Base-by-base conservation (phyloP, 2,329 filamentous ascomycete genomes). In the Mariannaea sp. region DNA sequence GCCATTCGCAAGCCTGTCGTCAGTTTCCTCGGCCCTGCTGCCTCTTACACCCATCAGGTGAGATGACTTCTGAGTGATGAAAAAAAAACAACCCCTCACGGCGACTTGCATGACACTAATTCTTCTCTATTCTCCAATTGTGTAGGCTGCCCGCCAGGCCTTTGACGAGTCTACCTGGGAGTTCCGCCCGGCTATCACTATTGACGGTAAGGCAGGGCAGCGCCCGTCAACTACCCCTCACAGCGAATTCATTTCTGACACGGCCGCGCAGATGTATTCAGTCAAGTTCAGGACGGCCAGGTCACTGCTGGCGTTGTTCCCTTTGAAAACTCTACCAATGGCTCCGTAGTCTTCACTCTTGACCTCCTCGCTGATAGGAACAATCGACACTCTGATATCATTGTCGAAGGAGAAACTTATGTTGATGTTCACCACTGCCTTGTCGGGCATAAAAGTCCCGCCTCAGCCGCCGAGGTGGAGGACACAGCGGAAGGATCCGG, bases 261-360 rank as follows among this genome's bases (percentile, higher is more conserved):
- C 30, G 35, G 17, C 46, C 49, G 32, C 19, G 44, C 59, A 87
- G 90, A 94, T 68, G 85, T 96, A 64, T 96, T 97, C 71, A 79
- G 86, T 44, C 80, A 85, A 13, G 88, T 96, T 5, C 90, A 95
- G 67, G 77, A 79, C 30, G 80, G 83, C 53, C 69, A 76, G 38
- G 84, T 83, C 1, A 73, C 81, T 46, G 86, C 86, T 51, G 94
- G 92, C 61, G 89, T 97, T 26, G 89, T 97, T 2, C 94, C 94
- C 6, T 92, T 96, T 73, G 93, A 97, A 70, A 99, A 99, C 77
- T 95, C 90, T 33, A 93, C 90, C 69, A 96, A 97, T 72, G 94
- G 94, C 66, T 87, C 88, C 49, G 94, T 99, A 43, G 85, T 94
- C 50, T 89, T 91, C 71, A 96, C 92, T 0, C 82, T 97, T 19